These are phyloP conservation scores for Geranium brycei DNA, from an alignment of 345 rosid species.

Conservation along the genomic window DNA sequence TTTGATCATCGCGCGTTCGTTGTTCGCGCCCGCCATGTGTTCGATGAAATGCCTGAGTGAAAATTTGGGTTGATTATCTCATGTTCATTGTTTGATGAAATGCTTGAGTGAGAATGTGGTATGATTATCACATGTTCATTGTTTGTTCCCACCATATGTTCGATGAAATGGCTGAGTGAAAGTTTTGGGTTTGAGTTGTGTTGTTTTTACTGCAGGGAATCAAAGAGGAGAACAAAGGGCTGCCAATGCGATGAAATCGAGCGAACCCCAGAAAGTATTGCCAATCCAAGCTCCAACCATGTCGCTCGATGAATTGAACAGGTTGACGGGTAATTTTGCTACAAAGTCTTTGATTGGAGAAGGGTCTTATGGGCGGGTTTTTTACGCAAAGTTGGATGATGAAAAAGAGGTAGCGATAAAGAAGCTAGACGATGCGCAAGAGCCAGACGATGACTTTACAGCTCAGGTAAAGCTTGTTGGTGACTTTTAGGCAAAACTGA, in stretches of 20 bases:
- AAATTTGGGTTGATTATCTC: background rate
- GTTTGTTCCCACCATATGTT: background rate
- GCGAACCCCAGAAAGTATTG: constrained; percentile 61
- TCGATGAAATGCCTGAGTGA: too few relatives aligned
- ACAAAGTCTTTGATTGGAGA: constrained; percentile 82
- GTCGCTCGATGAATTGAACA: constrained; percentile 54
- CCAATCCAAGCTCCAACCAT: constrained; percentile 69
- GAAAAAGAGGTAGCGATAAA: constrained; percentile 62
- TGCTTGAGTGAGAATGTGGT: too few relatives aligned
- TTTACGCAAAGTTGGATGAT: constrained; percentile 39
- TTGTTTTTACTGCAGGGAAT: constrained; percentile 19
- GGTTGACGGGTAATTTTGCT: constrained; percentile 54
- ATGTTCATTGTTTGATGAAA: background rate
- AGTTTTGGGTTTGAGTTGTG: background rate
- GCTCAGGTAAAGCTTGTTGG: constrained; percentile 44
- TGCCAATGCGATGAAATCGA: constrained; percentile 37
- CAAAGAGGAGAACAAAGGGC: constrained; percentile 68
- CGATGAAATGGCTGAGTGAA: background rate
- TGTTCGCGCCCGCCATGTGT: too few relatives aligned
- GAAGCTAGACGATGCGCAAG: constrained; percentile 74
- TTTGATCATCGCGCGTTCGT: too few relatives aligned
- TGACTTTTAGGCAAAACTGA: too few relatives aligned
- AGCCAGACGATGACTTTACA: constrained; percentile 71
- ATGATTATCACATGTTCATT: too few relatives aligned
- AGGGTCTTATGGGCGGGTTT: constrained; percentile 94